These are phyloP conservation scores for Metschnikowia peoriensis DNA, from an alignment of 805 yeast species.

Conservation along the genomic window DNA sequence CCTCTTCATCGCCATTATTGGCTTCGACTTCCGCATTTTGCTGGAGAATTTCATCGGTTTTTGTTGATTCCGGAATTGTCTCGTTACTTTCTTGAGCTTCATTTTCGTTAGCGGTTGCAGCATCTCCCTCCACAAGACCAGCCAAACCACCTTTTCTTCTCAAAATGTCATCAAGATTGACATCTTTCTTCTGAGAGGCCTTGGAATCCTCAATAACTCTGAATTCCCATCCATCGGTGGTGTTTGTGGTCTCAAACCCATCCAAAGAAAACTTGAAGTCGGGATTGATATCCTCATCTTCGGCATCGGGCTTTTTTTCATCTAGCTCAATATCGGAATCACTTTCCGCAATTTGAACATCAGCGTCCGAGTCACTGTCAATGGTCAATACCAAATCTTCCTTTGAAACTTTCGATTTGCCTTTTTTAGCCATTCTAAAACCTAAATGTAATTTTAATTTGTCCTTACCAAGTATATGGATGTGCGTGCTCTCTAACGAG, in stretches of 20 bases:
- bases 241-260: constrained; percentile 47
- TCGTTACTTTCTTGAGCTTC: constrained; percentile 23
- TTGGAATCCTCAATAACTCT: constrained; percentile 44
- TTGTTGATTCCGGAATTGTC: background rate
- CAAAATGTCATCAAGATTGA: constrained; percentile 84
- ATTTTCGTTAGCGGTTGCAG: constrained; percentile 7
- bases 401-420: constrained; percentile 12
- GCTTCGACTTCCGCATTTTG: constrained; percentile 22
- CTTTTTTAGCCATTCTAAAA: constrained; percentile 15
- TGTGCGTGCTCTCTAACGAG: background rate
- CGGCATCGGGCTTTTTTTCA: constrained; percentile 16
- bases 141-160: constrained; percentile 78
- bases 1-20: constrained; percentile 15
- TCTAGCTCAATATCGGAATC: constrained; percentile 27
- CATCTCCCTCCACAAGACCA: constrained; percentile 40
- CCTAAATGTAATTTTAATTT: background rate
- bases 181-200: constrained; percentile 46
- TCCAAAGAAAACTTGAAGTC: constrained; percentile 70
- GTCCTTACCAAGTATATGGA: background rate
- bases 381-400: constrained; percentile 71
- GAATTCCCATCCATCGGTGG: constrained; percentile 84
- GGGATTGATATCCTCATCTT: constrained; percentile 57
- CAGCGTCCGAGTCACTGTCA: constrained; percentile 68
- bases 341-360: constrained; percentile 18
- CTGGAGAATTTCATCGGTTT: constrained; percentile 21